Conservation (phyloP, 2,329 filamentous ascomycete genomes). For the Ceratocystis diversiconidia region DNA sequence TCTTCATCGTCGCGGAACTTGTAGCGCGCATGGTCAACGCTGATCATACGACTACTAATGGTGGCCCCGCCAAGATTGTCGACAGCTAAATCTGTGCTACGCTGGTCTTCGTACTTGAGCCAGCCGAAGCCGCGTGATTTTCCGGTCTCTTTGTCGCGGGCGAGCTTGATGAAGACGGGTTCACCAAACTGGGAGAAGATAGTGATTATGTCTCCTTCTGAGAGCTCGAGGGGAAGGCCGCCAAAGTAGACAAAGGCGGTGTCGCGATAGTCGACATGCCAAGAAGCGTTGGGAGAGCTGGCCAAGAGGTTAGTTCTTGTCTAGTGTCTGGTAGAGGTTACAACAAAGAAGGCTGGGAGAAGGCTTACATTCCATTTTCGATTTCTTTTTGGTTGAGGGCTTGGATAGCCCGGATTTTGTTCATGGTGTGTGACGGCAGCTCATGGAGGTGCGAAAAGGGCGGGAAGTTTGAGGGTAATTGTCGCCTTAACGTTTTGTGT, state of each 20-base stretch:
- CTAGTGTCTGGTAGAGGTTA: background rate
- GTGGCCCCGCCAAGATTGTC: slow-evolving; percentile 86
- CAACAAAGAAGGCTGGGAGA: background rate
- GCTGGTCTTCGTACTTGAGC: slow-evolving; percentile 95
- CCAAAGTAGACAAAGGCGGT: slow-evolving; percentile 96
- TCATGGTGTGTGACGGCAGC: slow-evolving; percentile 45
- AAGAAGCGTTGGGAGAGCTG: slow-evolving; percentile 73
- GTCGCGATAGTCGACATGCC: slow-evolving; percentile 95
- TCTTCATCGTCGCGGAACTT: slow-evolving; percentile 72
- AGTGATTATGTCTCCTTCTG: slow-evolving; percentile 87
- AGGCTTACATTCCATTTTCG: slow-evolving; percentile 62
- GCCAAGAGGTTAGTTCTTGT: slow-evolving; percentile 21
- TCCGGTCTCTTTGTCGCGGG: slow-evolving; percentile 88
- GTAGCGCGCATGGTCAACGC: slow-evolving; percentile 88
- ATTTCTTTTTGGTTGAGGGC: slow-evolving; percentile 89
- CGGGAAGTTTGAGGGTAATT: background rate
- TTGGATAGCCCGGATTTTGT: slow-evolving; percentile 83
- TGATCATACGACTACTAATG: slow-evolving; percentile 63
- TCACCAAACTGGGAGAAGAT: slow-evolving; percentile 97
- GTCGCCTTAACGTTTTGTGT: too few species aligned
- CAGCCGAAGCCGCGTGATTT: slow-evolving; percentile 92
- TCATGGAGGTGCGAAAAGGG: background rate
- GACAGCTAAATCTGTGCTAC: slow-evolving; percentile 87
- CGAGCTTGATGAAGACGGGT: slow-evolving; percentile 81
- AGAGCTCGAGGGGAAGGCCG: slow-evolving; percentile 79